Percentiles rank a stretch among this genome's conserved stretches.
Conservation (phyloP, 768 basidiomycete species). For the Sporobolomyces phaffii region DNA sequence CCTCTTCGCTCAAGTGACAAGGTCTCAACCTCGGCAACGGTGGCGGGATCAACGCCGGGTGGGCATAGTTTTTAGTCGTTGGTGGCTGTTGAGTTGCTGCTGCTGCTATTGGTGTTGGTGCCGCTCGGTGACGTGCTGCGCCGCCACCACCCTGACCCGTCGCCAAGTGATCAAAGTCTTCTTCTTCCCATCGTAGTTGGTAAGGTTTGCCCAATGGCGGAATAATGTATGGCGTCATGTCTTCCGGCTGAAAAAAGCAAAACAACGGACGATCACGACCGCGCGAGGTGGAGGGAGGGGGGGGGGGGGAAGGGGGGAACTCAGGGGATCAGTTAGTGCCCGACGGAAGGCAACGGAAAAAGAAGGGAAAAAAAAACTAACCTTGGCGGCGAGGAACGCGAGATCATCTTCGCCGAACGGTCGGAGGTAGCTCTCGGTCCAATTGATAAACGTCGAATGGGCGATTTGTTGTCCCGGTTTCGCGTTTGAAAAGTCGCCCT, state of each 20-base stretch:
- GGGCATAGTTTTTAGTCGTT: neutral
- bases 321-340: too few relatives aligned
- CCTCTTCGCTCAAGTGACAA: conserved; percentile 66
- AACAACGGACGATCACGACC: too few relatives aligned
- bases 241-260: conserved; percentile 54
- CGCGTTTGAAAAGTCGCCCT: conserved; percentile 49
- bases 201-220: conserved; percentile 86
- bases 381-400: conserved; percentile 82
- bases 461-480: conserved; percentile 49
- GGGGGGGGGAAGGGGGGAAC: too few relatives aligned
- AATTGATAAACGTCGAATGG: conserved; percentile 68
- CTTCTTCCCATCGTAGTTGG: conserved; percentile 84
- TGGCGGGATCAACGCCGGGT: conserved; percentile 33
- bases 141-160: too few relatives aligned
- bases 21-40: conserved; percentile 47
- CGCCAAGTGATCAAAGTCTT: conserved; percentile 53
- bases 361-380: conserved; percentile 39
- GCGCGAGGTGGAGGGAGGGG: too few relatives aligned
- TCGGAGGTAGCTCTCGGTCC: conserved; percentile 82
- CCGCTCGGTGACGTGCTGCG: neutral
- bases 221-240: conserved; percentile 76
- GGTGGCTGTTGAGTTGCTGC: neutral
- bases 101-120: neutral
- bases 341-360: neutral
- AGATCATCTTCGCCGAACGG: conserved; percentile 90